phyloP scores from a whole-genome alignment of 108 stramenopile genomes.

The Fragilariopsis cylindrus region DNA sequence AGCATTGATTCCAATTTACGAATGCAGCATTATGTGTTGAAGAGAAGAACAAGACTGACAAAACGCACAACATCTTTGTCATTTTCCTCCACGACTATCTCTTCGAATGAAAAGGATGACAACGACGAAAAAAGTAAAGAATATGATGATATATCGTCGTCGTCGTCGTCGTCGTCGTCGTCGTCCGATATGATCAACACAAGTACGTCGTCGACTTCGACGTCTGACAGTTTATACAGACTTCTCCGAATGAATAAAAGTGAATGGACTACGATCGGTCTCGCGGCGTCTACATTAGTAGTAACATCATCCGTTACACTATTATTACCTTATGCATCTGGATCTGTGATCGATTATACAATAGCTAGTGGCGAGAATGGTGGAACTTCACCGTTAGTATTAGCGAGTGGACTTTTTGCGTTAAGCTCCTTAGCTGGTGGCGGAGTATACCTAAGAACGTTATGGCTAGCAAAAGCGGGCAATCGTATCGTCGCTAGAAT shows the following conservation, averaged over 20 bases:
- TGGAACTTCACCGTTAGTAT: slow-evolving; percentile 39
- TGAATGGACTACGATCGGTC: slow-evolving; percentile 49
- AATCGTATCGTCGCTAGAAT: slow-evolving; percentile 78
- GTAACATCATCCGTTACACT: slow-evolving; percentile 74
- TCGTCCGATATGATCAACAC: not conserved
- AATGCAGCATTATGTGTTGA: not conserved
- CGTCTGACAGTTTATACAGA: slow-evolving; percentile 5
- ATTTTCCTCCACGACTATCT: not conserved
- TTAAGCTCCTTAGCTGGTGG: slow-evolving; percentile 43
- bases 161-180: not conserved
- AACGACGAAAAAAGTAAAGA: not conserved
- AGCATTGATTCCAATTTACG: no score
- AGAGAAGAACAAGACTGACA: not conserved
- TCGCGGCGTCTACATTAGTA: slow-evolving; percentile 59
- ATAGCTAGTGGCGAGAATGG: slow-evolving; percentile 32
- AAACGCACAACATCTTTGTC: not conserved
- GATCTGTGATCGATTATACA: slow-evolving; percentile 66
- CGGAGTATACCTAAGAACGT: slow-evolving; percentile 63
- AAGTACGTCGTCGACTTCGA: not conserved
- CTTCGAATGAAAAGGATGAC: not conserved
- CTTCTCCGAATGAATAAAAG: slow-evolving; percentile 44
- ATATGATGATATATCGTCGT: no score
- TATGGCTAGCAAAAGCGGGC: slow-evolving; percentile 68
- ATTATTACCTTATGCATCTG: slow-evolving; percentile 69
- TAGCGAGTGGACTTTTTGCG: slow-evolving; percentile 65